Base-by-base conservation (phyloP, 225 moss, liverwort and hornwort species). In the Pleurozium schreberi region DNA sequence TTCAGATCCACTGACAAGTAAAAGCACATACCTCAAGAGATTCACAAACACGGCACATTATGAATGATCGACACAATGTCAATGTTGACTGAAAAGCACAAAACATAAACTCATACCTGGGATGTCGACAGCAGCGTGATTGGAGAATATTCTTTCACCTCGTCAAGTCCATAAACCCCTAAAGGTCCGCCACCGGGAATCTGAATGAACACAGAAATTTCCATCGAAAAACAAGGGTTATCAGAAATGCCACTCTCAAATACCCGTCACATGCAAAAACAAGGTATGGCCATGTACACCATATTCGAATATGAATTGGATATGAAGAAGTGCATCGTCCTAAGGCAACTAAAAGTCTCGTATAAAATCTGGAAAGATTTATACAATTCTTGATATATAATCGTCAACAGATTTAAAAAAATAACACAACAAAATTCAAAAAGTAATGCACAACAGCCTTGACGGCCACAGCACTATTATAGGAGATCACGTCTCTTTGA, bases 161-260 rank as follows among this genome's bases (percentile, higher is more conserved):
- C 98, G 85, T 97, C 98, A 73, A 98, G 94, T 75, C 95, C 95
- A 91, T 95, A 97, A 11, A 95, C 95, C 88, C 98, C 98, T 91
- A 98, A 86, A 83, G 92, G 91, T 47, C 95, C 98, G 81, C 93
- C 93, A 87, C 98, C 98, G 34, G 96, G 98, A 84, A 98, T 93
- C 98, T 98, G 84, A 78, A 84, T 80, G 33, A 81, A 71, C 75
- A 87, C 77, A 82, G 55, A 49, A 87, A 82, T 67, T 78, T 64
- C 61, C 83, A 88, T 79, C 18, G 58, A 57, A 84, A 89, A 33
- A 77, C 21, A 69, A 76, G 87, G 50, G 80, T 91, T 73, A 87
- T 58, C 61, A 89, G 34, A 68, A 86, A 88, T 45, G 36, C 66
- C 55, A 85, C 45, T 65, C 58, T 66, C 50, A 62, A 70, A 68